Evolutionary conservation across 345 rosid species (phyloP).

Genomic region (Heritiera littoralis): DNA sequence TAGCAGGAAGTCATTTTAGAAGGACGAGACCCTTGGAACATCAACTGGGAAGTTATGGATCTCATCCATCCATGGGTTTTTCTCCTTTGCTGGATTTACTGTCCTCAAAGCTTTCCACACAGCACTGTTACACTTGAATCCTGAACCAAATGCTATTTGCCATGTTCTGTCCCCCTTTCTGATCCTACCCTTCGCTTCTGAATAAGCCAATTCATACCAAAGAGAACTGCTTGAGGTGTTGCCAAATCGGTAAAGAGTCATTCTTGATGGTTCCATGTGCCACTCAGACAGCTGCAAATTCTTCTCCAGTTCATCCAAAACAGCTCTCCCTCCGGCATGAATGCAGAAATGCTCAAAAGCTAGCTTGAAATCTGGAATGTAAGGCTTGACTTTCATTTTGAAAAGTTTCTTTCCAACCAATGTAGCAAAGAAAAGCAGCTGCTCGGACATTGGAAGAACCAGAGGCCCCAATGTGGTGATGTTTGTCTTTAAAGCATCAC

Average conservation of each 20-base stretch:
- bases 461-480: constrained; percentile 69
- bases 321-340: constrained; percentile 55
- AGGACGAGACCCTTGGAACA: constrained; percentile 37
- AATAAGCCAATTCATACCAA: constrained; percentile 55
- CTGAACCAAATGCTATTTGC: constrained; percentile 71
- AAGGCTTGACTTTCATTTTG: constrained; percentile 50
- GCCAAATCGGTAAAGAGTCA: constrained; percentile 54
- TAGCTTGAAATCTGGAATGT: constrained; percentile 58
- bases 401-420: constrained; percentile 48
- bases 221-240: constrained; percentile 63
- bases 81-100: constrained; percentile 45
- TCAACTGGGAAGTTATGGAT: constrained; percentile 47
- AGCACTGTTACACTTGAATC: constrained; percentile 63
- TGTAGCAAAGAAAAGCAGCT: constrained; percentile 48
- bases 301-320: constrained; percentile 55
- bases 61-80: constrained; percentile 57
- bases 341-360: constrained; percentile 68
- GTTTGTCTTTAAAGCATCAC: constrained; percentile 66
- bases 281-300: constrained; percentile 51
- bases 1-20: constrained; percentile 20
- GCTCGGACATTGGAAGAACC: constrained; percentile 53
- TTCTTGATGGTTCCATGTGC: constrained; percentile 69
- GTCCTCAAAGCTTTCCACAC: constrained; percentile 62
- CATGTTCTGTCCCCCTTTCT: constrained; percentile 50
- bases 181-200: constrained; percentile 61